Evolutionary conservation across 805 yeast species (phyloP).

Genomic region (Geotrichum ghanense): DNA sequence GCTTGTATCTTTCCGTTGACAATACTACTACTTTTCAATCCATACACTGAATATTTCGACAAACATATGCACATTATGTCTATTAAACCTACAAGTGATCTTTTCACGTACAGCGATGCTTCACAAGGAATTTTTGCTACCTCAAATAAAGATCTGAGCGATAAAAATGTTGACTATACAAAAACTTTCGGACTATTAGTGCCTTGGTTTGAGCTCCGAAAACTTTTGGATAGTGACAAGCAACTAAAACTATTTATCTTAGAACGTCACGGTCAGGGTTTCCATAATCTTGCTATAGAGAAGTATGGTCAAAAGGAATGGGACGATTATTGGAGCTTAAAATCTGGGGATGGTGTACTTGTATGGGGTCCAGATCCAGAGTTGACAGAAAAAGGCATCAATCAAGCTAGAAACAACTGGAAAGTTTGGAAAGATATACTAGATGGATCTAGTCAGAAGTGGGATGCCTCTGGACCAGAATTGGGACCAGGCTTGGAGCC

Average conservation of each 20-base stretch:
- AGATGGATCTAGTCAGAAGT: background rate
- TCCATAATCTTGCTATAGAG: conserved; percentile 36
- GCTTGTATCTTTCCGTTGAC: too few relatives aligned
- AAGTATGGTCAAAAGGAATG: conserved; percentile 36
- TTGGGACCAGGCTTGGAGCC: conserved; percentile 25
- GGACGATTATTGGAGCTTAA: conserved; percentile 33
- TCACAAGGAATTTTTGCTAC: background rate
- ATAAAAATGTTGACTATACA: background rate
- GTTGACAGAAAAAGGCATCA: conserved; percentile 35
- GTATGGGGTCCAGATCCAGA: conserved; percentile 40
- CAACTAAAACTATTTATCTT: conserved; percentile 35
- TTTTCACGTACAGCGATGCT: background rate
- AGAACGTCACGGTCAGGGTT: conserved; percentile 47
- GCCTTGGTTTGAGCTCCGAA: background rate
- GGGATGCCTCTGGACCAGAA: background rate
- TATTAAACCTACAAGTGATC: too few relatives aligned
- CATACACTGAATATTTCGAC: too few relatives aligned
- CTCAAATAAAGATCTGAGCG: background rate
- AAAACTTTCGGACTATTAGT: background rate
- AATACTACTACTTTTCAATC: too few relatives aligned
- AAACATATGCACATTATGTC: too few relatives aligned
- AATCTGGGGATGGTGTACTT: conserved; percentile 35
- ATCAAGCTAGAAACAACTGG: conserved; percentile 35
- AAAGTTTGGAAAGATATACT: conserved; percentile 27
- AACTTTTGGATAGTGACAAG: conserved; percentile 11